Evolutionary conservation across 1,139 yeast species (phyloP).

Genomic region (Pichia sp.): DNA sequence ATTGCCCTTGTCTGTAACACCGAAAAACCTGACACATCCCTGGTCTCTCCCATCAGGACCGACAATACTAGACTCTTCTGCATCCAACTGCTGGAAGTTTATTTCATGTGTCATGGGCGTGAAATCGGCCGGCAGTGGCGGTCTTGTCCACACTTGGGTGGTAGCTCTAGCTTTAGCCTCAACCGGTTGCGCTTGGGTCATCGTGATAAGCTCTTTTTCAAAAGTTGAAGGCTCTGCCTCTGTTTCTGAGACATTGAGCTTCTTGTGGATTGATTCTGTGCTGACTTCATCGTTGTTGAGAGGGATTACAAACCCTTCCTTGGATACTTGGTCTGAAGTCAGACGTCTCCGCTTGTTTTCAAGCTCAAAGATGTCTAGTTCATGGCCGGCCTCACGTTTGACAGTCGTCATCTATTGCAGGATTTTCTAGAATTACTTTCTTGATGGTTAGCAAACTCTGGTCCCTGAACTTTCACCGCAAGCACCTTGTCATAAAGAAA

Average conservation of each 20-base stretch:
- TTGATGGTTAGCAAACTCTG: not conserved
- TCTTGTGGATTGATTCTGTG: conserved; percentile 26
- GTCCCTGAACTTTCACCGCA: not conserved
- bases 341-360: conserved; percentile 17
- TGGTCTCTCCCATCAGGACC: conserved; percentile 39
- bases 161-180: conserved; percentile 20
- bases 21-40: conserved; percentile 77
- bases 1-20: conserved; percentile 82
- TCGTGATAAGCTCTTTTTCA: conserved; percentile 57
- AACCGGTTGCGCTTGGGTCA: conserved; percentile 40
- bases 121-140: conserved; percentile 44
- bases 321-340: conserved; percentile 13
- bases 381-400: conserved; percentile 3
- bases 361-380: conserved; percentile 13
- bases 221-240: conserved; percentile 53
- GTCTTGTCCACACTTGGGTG: conserved; percentile 59
- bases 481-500: not conserved
- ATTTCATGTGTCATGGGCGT: conserved; percentile 50
- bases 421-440: not conserved
- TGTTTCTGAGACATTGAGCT: conserved; percentile 28
- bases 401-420: not conserved
- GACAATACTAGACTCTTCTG: conserved; percentile 64
- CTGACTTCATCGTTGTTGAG: conserved; percentile 18
- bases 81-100: conserved; percentile 88
- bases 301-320: conserved; percentile 31